These are phyloP conservation scores for Porphyrellus sp. DNA, from an alignment of 1,284 basidiomycete genomes.

Conservation along the genomic window DNA sequence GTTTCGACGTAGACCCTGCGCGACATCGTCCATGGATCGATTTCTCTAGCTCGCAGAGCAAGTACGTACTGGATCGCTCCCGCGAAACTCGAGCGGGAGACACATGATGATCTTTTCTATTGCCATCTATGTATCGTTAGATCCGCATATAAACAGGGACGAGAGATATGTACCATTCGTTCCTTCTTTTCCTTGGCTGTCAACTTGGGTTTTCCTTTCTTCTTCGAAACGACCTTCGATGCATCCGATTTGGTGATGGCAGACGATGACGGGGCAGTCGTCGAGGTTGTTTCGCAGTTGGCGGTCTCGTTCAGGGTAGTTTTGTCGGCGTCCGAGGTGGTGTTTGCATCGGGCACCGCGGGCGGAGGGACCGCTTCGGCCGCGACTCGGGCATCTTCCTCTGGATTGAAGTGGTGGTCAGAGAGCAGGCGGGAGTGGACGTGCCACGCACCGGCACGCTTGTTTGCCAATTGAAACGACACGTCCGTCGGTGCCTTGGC, in stretches of 20 bases:
- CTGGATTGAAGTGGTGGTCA: constrained; percentile 29
- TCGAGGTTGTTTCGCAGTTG: constrained; percentile 37
- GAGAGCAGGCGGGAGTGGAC: neutral
- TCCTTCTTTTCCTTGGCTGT: constrained; percentile 82
- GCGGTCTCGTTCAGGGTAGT: constrained; percentile 43
- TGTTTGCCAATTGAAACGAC: constrained; percentile 57
- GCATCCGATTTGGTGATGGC: constrained; percentile 39
- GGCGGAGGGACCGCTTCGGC: constrained; percentile 24
- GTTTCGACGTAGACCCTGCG: constrained; percentile 64
- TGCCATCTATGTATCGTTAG: constrained; percentile 43
- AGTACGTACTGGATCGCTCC: constrained; percentile 71
- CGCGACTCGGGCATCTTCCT: constrained; percentile 46
- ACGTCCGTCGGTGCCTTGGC: constrained; percentile 59
- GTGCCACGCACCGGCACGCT: constrained; percentile 52
- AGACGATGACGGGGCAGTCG: constrained; percentile 39
- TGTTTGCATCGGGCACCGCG: constrained; percentile 10
- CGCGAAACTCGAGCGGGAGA: constrained; percentile 88
- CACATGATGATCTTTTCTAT: constrained; percentile 75
- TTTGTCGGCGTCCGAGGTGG: constrained; percentile 37
- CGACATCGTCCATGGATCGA: neutral
- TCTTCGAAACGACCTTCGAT: constrained; percentile 42
- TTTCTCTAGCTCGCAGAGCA: neutral
- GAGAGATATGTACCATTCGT: constrained; percentile 50
- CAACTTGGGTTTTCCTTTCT: constrained; percentile 68
- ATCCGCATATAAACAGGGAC: neutral